Evolutionary conservation across 2,329 filamentous ascomycete genomes (phyloP), one percentile per base, ranked within the genome.

Genomic region (Fusarium sacchari): DNA sequence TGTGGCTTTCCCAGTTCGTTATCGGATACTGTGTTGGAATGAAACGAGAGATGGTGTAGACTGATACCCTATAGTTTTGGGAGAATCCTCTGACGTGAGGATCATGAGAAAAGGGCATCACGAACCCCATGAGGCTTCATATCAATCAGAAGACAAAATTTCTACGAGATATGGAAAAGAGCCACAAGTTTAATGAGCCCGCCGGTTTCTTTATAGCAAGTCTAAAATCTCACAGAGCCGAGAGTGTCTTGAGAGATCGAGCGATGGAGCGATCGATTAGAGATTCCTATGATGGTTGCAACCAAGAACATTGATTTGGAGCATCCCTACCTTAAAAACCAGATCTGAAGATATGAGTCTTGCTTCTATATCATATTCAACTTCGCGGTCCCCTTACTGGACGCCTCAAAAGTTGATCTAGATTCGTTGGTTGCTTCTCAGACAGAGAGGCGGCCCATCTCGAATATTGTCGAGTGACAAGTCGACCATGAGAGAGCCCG

Each of bases 231-330:
- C 22, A 46, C 42, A 60, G 42, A 52, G 39, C 36, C n/a, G 42
- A 65, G 28, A 59, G 40, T 69, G 66, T 70, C 67, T 69, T 60
- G 59, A 34, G 60, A 55, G 67, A 69, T 69, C 59, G 66, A 65
- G 52, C 40, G 67, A 69, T 69, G 52, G 66, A 65, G 52, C 40
- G 67, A 70, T 69, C 39, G 46, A 65, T 26, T 17, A 49, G 11
- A 49, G 13, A 39, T 34, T 39, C n/a, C 13, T 14, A 64, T 64
- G 30, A 43, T 59, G 59, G 59, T 65, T 70, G 67, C 66, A 69
- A 70, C 66, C 67, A 40, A 32, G 20, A 60, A 39, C 24, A 53
- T 36, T n/a, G 50, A 39, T n/a, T 47, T 18, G 15, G 28, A 64
- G 46, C 37, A 69, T 61, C 66, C 67, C 46, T 65, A 55, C 66